These are phyloP conservation scores for Mycena venus DNA, from an alignment of 768 basidiomycete species.

Conservation along the genomic window DNA sequence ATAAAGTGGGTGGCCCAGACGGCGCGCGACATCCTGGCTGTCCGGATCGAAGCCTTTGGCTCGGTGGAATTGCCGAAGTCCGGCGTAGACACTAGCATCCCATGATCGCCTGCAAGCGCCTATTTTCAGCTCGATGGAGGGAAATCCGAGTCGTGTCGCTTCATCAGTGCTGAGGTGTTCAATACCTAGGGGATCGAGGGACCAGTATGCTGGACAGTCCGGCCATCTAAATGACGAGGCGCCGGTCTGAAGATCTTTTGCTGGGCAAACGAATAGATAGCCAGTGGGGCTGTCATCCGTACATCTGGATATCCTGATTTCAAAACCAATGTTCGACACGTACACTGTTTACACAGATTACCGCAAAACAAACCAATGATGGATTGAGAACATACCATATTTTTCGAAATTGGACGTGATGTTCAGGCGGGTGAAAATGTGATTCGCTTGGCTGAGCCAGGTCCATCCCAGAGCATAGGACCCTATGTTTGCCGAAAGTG, in stretches of 20 bases:
- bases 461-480: not conserved
- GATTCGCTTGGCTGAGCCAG: conserved; percentile 9
- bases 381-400: conserved; percentile 4
- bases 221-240: conserved; percentile 12
- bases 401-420: not conserved
- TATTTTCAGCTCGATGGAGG: not conserved
- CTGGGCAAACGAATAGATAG: conserved; percentile 12
- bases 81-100: conserved; percentile 5
- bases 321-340: not conserved
- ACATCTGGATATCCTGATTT: not conserved
- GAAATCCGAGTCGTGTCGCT: conserved; percentile 7
- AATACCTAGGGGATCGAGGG: not conserved
- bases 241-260: not conserved
- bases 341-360: not conserved
- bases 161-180: not conserved
- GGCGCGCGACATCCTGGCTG: conserved; percentile 6
- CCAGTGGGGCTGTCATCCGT: not conserved
- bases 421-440: not conserved
- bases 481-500: not conserved
- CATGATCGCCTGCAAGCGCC: not conserved
- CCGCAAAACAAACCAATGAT: not conserved
- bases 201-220: conserved; percentile 7
- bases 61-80: conserved; percentile 5
- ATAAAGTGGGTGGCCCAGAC: not conserved
- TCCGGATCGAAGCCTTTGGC: conserved; percentile 20